These are phyloP conservation scores for Geotrichum candidum DNA, from an alignment of 1,139 yeast species.

Conservation along the genomic window DNA sequence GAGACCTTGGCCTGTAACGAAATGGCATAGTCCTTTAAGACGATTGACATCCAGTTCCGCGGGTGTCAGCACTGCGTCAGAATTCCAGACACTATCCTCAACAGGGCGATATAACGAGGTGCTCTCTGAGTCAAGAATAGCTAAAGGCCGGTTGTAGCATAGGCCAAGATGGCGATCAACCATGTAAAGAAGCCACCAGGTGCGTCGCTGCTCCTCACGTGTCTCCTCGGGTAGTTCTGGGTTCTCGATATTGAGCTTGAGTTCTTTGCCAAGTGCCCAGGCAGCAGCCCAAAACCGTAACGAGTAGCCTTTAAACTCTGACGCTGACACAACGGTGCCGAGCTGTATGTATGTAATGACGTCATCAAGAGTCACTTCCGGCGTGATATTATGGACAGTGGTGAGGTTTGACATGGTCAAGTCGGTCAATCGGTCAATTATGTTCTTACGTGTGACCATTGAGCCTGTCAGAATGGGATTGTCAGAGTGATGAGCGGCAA, in stretches of 20 bases:
- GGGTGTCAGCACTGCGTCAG: slow-evolving; percentile 18
- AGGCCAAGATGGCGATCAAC: slow-evolving; percentile 40
- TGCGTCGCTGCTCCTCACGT: slow-evolving; percentile 39
- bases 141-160: slow-evolving; percentile 36
- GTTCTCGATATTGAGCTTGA: slow-evolving; percentile 33
- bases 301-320: slow-evolving; percentile 39
- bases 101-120: slow-evolving; percentile 35
- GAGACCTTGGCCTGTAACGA: slow-evolving; percentile 24
- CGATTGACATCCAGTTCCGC: slow-evolving; percentile 27
- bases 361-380: slow-evolving; percentile 33
- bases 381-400: slow-evolving; percentile 22
- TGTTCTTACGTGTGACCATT: slow-evolving; percentile 19
- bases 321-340: slow-evolving; percentile 39
- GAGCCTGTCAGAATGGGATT: slow-evolving; percentile 35
- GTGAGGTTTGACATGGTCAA: slow-evolving; percentile 28
- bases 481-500: slow-evolving; percentile 38
- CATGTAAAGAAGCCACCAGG: slow-evolving; percentile 42
- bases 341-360: slow-evolving; percentile 37
- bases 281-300: slow-evolving; percentile 39
- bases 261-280: slow-evolving; percentile 33
- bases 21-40: slow-evolving; percentile 20
- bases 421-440: slow-evolving; percentile 20
- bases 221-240: slow-evolving; percentile 31
- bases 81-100: slow-evolving; percentile 35
- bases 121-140: slow-evolving; percentile 36